Base-by-base conservation (phyloP, 2,329 filamentous ascomycete species). In the Penicillium sp. region DNA sequence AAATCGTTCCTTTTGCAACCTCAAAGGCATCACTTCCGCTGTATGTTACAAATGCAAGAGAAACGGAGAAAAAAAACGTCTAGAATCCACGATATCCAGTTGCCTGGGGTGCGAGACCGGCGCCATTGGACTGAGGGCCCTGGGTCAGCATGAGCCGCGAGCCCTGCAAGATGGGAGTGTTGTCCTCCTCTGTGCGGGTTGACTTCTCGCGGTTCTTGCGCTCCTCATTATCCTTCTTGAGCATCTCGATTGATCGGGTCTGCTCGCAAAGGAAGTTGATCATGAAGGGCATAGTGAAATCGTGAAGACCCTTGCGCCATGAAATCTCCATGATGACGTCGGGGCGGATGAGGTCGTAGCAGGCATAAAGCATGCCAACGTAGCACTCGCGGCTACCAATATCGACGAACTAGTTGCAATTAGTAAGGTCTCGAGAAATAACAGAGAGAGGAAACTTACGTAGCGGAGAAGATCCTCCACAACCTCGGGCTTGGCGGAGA, bases 271-370 rank as follows among this genome's bases (percentile, higher is more conserved):
- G 82, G 80, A 95, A 89, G 80, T 97, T 99, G 84, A 99, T 97
- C 91, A 99, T 95, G 82, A 96, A 99, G 17, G 94, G 94, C 95
- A 99, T 99, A 45, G 92, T 96, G 78, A 96, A 99, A 79, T 99
- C 94, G 68, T 88, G 86, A 37, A 99, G 88, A 57, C 91, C 91
- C 72, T 96, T 83, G 67, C 94, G 93, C 94, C 94, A 99, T 57
- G 94, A 97, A 55, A 99, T 84, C 79, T 99, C 94, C 75, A 99
- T 85, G 56, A 99, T 88, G 50, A 95, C 82, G 70, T 97, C 91
- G 4, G 95, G 88, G 17, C 91, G 90, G 66, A 99, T 92, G 59
- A 99, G 88, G 57, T 97, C 94, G 77, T 99, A 96, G 82, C 94
- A 99, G 50, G 95, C 88, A 72, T 99, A 99, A 46, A 99, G 84